These are phyloP conservation scores for Saccharomyces kudriavzevii DNA, from an alignment of 805 yeast genomes.

Conservation along the genomic window DNA sequence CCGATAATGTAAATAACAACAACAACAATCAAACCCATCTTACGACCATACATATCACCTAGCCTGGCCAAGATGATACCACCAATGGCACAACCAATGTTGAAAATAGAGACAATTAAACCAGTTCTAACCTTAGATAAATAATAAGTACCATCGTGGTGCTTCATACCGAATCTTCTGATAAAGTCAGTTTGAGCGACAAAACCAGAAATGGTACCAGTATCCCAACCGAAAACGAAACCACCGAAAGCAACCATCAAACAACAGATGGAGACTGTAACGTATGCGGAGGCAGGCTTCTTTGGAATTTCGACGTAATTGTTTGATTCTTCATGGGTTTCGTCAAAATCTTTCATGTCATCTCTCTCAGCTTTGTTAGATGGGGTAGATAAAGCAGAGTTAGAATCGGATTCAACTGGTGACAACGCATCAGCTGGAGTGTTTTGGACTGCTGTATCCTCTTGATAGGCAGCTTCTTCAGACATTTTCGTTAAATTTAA, in stretches of 20 bases:
- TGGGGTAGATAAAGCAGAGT: slow-evolving; percentile 22
- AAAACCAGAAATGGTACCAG: slow-evolving; percentile 74
- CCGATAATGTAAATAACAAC: slow-evolving; percentile 62
- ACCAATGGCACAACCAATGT: slow-evolving; percentile 71
- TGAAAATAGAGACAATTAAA: slow-evolving; percentile 51
- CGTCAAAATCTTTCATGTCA: slow-evolving; percentile 14
- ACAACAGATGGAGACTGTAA: slow-evolving; percentile 30
- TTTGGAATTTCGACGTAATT: slow-evolving; percentile 22
- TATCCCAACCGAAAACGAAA: slow-evolving; percentile 60
- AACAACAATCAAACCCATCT: slow-evolving; percentile 51
- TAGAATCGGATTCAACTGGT: slow-evolving; percentile 14
- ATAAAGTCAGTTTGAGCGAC: slow-evolving; percentile 49
- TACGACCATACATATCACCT: slow-evolving; percentile 61
- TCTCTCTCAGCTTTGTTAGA: slow-evolving; percentile 27
- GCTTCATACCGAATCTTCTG: slow-evolving; percentile 46
- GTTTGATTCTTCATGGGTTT: not conserved
- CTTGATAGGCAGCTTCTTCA: not conserved
- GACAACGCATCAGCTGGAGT: slow-evolving; percentile 26
- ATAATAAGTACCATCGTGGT: slow-evolving; percentile 36
- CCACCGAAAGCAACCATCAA: slow-evolving; percentile 28
- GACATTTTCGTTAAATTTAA: slow-evolving; percentile 1
- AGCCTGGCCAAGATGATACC: slow-evolving; percentile 51
- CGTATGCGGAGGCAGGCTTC: slow-evolving; percentile 29
- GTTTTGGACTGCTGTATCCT: slow-evolving; percentile 3
- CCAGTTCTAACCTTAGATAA: slow-evolving; percentile 50